Conservation (phyloP, 2,329 filamentous ascomycete species). For the Alternaria solani region DNA sequence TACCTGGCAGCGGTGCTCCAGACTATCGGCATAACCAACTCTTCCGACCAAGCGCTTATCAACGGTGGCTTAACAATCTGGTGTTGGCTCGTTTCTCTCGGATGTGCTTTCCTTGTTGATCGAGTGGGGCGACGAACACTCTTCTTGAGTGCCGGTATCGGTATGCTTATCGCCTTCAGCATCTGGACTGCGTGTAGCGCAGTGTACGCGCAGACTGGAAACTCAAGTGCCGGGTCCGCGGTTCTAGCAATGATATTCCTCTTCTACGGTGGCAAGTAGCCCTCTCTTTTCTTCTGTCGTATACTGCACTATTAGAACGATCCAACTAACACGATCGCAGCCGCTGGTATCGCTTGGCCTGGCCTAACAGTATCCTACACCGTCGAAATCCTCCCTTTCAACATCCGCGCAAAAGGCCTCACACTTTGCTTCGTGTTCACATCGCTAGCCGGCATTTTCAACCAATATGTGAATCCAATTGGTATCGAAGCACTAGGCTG, state of each 20-base stretch:
- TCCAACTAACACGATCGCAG: too few relatives aligned
- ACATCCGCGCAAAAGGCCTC: background rate
- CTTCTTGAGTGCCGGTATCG: constrained; percentile 43
- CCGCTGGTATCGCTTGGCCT: background rate
- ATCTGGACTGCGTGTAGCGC: constrained; percentile 40
- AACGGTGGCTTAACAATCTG: constrained; percentile 66
- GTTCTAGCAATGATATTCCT: background rate
- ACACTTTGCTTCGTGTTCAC: background rate
- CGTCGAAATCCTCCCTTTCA: background rate
- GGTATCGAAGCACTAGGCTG: background rate
- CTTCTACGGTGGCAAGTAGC: background rate
- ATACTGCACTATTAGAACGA: too few relatives aligned
- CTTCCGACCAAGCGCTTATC: constrained; percentile 52
- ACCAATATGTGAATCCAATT: background rate
- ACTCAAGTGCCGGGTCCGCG: background rate
- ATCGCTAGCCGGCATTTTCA: background rate
- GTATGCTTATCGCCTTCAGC: constrained; percentile 45
- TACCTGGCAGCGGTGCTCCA: constrained; percentile 23
- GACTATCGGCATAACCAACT: constrained; percentile 24
- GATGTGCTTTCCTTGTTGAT: constrained; percentile 42
- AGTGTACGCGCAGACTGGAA: background rate
- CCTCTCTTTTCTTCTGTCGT: background rate
- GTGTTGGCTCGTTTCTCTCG: constrained; percentile 63
- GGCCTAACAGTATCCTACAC: background rate
- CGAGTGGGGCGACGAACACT: constrained; percentile 43